phyloP scores from a whole-genome alignment of 495 filamentous ascomycete genomes.

The Penicillium cosmopolitanum region DNA sequence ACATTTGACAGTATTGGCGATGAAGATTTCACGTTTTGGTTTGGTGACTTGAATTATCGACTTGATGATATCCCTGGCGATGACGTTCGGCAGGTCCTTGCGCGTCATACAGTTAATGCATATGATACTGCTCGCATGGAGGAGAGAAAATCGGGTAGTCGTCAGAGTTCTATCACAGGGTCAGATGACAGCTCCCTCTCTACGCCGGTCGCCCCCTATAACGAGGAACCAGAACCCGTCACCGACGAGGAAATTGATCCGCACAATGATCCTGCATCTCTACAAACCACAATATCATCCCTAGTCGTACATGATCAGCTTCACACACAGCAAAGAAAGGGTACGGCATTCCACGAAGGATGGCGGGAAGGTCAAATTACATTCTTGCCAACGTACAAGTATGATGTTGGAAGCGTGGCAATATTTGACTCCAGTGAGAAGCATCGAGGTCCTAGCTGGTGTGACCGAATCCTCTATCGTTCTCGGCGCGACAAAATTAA shows the following conservation, averaged over 20 bases:
- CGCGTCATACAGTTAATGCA: slow-evolving; percentile 77
- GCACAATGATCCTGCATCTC: slow-evolving; percentile 60
- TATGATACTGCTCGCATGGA: slow-evolving; percentile 56
- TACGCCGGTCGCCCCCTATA: slow-evolving; percentile 10
- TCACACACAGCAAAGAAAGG: slow-evolving; percentile 66
- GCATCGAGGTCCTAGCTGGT: slow-evolving; percentile 91
- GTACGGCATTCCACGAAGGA: slow-evolving; percentile 83
- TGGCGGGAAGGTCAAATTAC: slow-evolving; percentile 88
- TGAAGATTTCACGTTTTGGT: slow-evolving; percentile 94
- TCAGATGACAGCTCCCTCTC: slow-evolving; percentile 14
- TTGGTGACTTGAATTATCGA: slow-evolving; percentile 95
- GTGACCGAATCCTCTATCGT: slow-evolving; percentile 91
- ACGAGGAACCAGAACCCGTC: slow-evolving; percentile 22
- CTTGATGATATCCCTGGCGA: slow-evolving; percentile 86
- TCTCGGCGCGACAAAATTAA: slow-evolving; percentile 69
- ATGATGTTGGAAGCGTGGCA: slow-evolving; percentile 91
- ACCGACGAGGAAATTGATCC: slow-evolving; percentile 47
- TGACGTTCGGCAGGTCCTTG: slow-evolving; percentile 84
- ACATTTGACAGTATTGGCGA: slow-evolving; percentile 74
- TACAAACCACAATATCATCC: slow-evolving; percentile 85
- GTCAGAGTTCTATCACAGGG: slow-evolving; percentile 16
- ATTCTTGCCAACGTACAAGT: slow-evolving; percentile 95
- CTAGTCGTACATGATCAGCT: slow-evolving; percentile 92
- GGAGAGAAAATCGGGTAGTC: slow-evolving; percentile 37
- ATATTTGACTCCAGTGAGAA: slow-evolving; percentile 96